Percentiles rank a stretch among this genome's conserved stretches.
Conservation (phyloP, 208 protist genomes). For the Tritrichomonas musculus region DNA sequence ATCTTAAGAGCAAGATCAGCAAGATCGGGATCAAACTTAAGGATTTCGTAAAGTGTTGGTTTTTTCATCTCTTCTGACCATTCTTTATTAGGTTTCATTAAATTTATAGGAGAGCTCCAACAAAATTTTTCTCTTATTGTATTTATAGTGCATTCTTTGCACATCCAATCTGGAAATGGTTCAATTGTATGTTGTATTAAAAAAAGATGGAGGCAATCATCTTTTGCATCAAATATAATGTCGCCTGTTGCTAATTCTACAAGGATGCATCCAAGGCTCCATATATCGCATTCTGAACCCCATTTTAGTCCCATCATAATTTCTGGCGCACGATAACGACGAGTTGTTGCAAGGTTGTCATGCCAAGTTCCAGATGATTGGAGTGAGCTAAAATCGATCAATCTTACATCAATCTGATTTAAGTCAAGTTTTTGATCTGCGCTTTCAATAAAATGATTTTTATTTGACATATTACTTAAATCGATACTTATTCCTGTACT, state of each 20-base stretch:
- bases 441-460: neutral
- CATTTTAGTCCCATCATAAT: neutral
- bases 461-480: too few species aligned
- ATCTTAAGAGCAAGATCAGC: neutral
- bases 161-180: neutral
- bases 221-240: neutral
- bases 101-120: too few species aligned
- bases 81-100: neutral
- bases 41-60: too few species aligned
- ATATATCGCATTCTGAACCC: neutral
- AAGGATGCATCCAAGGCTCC: neutral
- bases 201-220: neutral
- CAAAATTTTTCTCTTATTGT: neutral
- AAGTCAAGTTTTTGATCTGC: too few species aligned
- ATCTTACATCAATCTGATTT: neutral
- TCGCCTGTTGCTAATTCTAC: neutral
- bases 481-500: too few species aligned
- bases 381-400: neutral
- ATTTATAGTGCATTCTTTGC: neutral
- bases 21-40: too few species aligned
- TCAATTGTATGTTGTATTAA: neutral
- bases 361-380: neutral
- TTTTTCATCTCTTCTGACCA: too few species aligned
- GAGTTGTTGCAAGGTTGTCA: neutral
- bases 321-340: neutral